Percentiles rank a stretch among this genome's conserved stretches.
Evolutionary conservation across 306 rosid genomes (phyloP).

Genomic region (Datisca glomerata): DNA sequence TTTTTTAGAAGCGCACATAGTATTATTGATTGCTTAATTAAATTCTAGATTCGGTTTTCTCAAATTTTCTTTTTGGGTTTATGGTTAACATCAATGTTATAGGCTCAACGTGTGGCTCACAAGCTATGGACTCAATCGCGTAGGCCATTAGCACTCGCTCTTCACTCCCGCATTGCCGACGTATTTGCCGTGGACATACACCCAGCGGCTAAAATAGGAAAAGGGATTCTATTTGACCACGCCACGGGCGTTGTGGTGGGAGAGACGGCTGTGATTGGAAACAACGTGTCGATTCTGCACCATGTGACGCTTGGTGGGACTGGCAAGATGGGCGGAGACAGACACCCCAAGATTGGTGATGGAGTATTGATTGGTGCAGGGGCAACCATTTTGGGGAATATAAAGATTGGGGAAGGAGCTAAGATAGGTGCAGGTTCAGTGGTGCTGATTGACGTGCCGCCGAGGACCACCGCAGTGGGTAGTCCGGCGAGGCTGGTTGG

Average conservation of each 20-base stretch:
- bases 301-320: constrained; percentile 93
- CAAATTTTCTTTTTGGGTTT: background rate
- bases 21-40: background rate
- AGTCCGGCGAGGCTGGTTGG: constrained; percentile 86
- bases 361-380: constrained; percentile 94
- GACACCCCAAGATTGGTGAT: constrained; percentile 88
- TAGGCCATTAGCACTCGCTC: constrained; percentile 66
- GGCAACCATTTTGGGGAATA: constrained; percentile 79
- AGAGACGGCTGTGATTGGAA: constrained; percentile 92
- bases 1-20: no score
- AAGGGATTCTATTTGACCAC: constrained; percentile 74
- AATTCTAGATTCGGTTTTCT: background rate
- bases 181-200: constrained; percentile 90
- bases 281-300: constrained; percentile 79
- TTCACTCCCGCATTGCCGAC: constrained; percentile 71
- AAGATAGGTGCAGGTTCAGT: constrained; percentile 91
- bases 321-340: constrained; percentile 72
- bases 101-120: constrained; percentile 88
- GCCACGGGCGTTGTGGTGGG: constrained; percentile 87
- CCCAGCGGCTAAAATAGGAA: constrained; percentile 77
- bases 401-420: no score
- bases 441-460: constrained; percentile 76
- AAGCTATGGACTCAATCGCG: constrained; percentile 64
- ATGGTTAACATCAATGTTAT: background rate
- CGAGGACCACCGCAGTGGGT: constrained; percentile 60